Percentiles rank a stretch among this genome's conserved stretches.
Evolutionary conservation across 495 filamentous ascomycete species (phyloP).

Genomic region (Penicillium ochrochloron): DNA sequence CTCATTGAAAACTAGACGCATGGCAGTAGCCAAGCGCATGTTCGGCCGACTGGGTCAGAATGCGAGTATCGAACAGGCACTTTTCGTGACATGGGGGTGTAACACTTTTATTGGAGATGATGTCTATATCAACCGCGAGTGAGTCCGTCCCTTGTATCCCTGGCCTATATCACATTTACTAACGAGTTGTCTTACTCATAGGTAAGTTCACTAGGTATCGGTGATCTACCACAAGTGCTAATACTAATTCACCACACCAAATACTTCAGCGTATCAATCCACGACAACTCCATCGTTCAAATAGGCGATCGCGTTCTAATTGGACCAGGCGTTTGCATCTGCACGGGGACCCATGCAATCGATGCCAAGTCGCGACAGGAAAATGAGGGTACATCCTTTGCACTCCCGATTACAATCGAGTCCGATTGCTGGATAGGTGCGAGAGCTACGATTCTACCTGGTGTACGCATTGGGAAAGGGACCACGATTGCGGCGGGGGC

Average conservation of each 20-base stretch:
- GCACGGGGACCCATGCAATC: slow-evolving; percentile 8
- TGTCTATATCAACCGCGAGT: slow-evolving; percentile 16
- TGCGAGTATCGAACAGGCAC: slow-evolving; percentile 6
- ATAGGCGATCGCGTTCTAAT: slow-evolving; percentile 13
- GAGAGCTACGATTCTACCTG: slow-evolving; percentile 8
- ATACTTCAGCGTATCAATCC: neutral
- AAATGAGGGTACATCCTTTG: slow-evolving; percentile 6
- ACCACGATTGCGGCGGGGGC: slow-evolving; percentile 10
- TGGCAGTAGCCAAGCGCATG: slow-evolving; percentile 9
- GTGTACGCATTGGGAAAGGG: slow-evolving; percentile 7
- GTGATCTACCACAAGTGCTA: neutral
- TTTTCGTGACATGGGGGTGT: slow-evolving; percentile 13
- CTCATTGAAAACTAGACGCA: slow-evolving; percentile 5
- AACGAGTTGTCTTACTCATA: neutral
- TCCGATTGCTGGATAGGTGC: slow-evolving; percentile 12
- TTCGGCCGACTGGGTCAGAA: neutral
- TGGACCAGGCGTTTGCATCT: slow-evolving; percentile 12
- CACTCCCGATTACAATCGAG: slow-evolving; percentile 5
- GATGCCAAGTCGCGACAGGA: slow-evolving; percentile 2
- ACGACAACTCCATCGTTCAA: slow-evolving; percentile 5
- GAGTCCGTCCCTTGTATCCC: neutral
- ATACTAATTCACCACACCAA: neutral
- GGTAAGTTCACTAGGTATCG: neutral
- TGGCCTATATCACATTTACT: neutral
- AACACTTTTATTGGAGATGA: slow-evolving; percentile 5